These are phyloP conservation scores for Chaetomium olivaceum DNA, from an alignment of 2,329 filamentous ascomycete species.

Conservation along the genomic window DNA sequence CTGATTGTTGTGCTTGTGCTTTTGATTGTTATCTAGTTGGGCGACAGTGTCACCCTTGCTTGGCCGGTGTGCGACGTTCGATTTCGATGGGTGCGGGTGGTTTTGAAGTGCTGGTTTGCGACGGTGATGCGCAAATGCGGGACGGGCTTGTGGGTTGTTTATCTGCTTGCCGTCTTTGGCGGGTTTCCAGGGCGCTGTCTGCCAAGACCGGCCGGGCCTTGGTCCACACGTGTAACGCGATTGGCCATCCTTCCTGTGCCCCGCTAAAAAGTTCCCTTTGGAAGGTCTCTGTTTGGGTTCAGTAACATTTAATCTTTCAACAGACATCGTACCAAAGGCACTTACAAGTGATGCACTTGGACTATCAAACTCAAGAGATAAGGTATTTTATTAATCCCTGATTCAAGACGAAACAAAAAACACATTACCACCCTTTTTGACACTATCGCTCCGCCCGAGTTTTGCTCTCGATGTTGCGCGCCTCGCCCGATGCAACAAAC, in stretches of 20 bases:
- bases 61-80: not conserved
- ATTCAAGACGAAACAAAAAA: not conserved
- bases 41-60: not conserved
- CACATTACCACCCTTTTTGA: not conserved
- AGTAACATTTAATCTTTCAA: not conserved
- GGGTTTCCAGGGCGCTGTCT: conserved; percentile 28
- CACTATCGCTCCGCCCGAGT: not conserved
- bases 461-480: conserved; percentile 9
- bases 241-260: not conserved
- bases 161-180: conserved; percentile 26
- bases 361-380: not conserved
- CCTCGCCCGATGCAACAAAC: not conserved
- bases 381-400: not conserved
- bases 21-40: not conserved
- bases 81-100: not conserved
- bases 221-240: not conserved
- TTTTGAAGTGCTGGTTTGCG: not conserved
- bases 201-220: conserved; percentile 13
- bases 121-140: conserved; percentile 4
- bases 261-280: conserved; percentile 23
- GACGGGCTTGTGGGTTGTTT: conserved; percentile 27
- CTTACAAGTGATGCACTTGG: not conserved
- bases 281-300: not conserved
- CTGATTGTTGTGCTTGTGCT: not conserved
- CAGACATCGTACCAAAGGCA: not conserved